Conservation (phyloP, 2,329 filamentous ascomycete species). For the Emergomyces orientalis region DNA sequence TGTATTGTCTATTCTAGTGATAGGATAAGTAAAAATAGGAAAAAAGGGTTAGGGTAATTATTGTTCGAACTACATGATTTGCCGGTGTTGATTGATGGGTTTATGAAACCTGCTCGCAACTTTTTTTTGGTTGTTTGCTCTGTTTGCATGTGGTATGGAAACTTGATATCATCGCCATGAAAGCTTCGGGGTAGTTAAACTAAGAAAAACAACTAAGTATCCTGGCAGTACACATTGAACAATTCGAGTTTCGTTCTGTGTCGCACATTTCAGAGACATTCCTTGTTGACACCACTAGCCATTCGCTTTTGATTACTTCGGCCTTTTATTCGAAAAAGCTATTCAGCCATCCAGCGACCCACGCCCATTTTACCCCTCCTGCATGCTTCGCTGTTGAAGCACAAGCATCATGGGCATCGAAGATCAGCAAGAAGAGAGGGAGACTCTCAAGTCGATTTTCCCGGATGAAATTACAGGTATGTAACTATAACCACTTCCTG, state of each 20-base stretch:
- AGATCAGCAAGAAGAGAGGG: slow-evolving; percentile 90
- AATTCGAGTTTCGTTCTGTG: not conserved
- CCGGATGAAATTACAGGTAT: slow-evolving; percentile 90
- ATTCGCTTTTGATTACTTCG: not conserved
- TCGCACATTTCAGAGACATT: not conserved
- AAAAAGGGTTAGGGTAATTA: not conserved
- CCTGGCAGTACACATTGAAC: not conserved
- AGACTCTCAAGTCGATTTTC: slow-evolving; percentile 97
- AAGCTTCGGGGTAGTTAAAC: no score
- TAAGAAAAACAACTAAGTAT: not conserved
- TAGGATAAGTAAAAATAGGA: not conserved
- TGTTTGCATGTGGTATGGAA: slow-evolving; percentile 31
- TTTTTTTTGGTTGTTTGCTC: slow-evolving; percentile 27
- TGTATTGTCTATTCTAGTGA: not conserved
- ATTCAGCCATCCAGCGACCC: not conserved
- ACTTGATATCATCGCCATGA: slow-evolving; percentile 5
- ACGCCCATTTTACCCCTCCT: not conserved
- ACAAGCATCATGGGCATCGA: slow-evolving; percentile 47
- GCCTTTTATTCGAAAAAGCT: not conserved
- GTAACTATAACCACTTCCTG: not conserved
- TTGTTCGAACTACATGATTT: slow-evolving; percentile 7
- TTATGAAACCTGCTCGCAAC: not conserved
- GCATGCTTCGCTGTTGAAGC: not conserved
- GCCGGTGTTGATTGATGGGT: not conserved
- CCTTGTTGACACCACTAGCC: not conserved